Evolutionary conservation across 139 green algal species (phyloP).

Genomic region (Tetradesmus obliquus): DNA sequence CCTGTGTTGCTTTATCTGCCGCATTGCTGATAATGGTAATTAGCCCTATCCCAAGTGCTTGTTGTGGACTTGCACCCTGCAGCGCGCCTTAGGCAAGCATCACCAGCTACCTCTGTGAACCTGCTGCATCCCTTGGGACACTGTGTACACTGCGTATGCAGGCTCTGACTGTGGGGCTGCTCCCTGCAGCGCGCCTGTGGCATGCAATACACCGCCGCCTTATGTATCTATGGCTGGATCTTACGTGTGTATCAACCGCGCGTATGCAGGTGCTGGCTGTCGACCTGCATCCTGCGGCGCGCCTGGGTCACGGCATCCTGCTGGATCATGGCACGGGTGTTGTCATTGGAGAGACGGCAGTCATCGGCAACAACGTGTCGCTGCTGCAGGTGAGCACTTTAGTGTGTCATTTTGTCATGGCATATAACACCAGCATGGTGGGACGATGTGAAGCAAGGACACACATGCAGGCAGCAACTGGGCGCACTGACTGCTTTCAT

Average conservation of each 20-base stretch:
- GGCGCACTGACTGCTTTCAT: too few species aligned
- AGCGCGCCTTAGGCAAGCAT: not conserved
- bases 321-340: constrained; percentile 96
- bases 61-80: not conserved
- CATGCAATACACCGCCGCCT: not conserved
- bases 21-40: too few species aligned
- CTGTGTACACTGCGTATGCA: not conserved
- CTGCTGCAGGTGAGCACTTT: constrained; percentile 77
- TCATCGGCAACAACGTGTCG: constrained; percentile 91
- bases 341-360: constrained; percentile 94
- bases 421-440: too few species aligned
- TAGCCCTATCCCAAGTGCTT: too few species aligned
- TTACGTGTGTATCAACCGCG: not conserved
- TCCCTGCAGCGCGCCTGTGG: not conserved
- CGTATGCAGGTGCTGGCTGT: constrained; percentile 78
- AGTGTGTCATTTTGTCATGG: not conserved
- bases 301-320: constrained; percentile 95
- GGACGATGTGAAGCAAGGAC: too few species aligned
- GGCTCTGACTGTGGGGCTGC: not conserved
- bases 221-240: not conserved
- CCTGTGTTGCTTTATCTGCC: not conserved
- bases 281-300: constrained; percentile 96
- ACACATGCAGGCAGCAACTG: not conserved
- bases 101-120: not conserved
- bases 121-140: not conserved